phyloP scores from a whole-genome alignment of 805 yeast genomes.

The Saturnispora gosingensis region DNA sequence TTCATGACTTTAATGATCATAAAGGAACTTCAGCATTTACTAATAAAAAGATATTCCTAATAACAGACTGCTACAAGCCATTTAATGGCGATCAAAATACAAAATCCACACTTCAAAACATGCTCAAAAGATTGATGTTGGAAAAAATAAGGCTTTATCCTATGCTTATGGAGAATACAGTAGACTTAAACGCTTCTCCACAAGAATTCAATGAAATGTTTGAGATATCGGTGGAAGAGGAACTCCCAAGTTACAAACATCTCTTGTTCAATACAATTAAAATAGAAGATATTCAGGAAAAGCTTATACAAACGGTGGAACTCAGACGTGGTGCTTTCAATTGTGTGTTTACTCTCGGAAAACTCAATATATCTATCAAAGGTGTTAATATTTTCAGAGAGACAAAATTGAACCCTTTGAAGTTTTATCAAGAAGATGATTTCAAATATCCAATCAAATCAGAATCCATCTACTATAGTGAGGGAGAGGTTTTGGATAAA shows the following conservation, averaged over 20 bases:
- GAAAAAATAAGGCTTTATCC: conserved; percentile 50
- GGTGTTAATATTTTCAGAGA: conserved; percentile 55
- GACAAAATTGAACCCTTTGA: conserved; percentile 14
- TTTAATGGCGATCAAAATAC: conserved; percentile 32
- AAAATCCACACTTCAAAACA: conserved; percentile 42
- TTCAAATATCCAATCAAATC: conserved; percentile 3
- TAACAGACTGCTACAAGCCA: conserved; percentile 73
- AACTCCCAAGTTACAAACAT: conserved; percentile 15
- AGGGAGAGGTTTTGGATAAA: conserved; percentile 34
- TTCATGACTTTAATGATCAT: conserved; percentile 44
- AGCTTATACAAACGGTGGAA: conserved; percentile 49
- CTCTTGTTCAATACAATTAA: conserved; percentile 34
- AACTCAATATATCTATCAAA: conserved; percentile 51
- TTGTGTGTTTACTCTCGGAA: conserved; percentile 48
- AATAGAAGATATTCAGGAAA: conserved; percentile 34
- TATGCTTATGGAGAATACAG: conserved; percentile 36
- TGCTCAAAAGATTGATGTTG: conserved; percentile 52
- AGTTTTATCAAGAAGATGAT: conserved; percentile 41
- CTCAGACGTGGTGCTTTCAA: conserved; percentile 54
- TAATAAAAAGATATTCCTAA: conserved; percentile 52
- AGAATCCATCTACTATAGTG: conserved; percentile 30
- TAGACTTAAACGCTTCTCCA: conserved; percentile 8
- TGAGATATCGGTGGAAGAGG: conserved; percentile 5
- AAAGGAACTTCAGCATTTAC: conserved; percentile 37
- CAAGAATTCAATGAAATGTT: conserved; percentile 8